Evolutionary conservation across 176 grass and related monocot genomes (phyloP), one percentile per base, ranked within the genome.

Genomic region (Lolium rigidum): DNA sequence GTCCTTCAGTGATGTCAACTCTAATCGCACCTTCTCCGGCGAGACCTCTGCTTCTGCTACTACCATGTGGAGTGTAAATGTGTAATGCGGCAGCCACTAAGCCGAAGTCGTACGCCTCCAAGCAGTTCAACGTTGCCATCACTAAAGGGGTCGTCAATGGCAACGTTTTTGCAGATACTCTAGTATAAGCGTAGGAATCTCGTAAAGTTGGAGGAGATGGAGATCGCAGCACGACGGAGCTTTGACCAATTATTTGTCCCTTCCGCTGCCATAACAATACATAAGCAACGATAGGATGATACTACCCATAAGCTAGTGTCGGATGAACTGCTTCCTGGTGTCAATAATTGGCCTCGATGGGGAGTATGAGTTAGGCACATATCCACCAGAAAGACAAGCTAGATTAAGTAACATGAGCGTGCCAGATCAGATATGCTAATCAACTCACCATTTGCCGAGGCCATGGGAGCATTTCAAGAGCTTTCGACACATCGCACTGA

Each of bases 401-500:
- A 38, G 26, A 9, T 38, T 39, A 68, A 31, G 1, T 17, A 50
- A 39, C 9, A 78, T 47, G 39, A 67, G 82, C 24, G 24, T 50
- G 51, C 1, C 9, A 48, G 76, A 89, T 2, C 5, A 49, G 77
- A 89, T 76, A 59, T 59, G 87, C 24, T 85, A 81, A 81, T 76
- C 24, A 80, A 89, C 22, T 44, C 44, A 17, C 52, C 55, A 18
- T 52, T 28, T 7, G 22, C 63, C 21, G 7, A 26, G 21, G 21
- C 25, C 62, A 24, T 0, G 81, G 66, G 16, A 56, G 17, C 74
- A 66, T 18, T 80, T 70, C 73, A 31, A 35, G 31, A 44, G 55
- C 54, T 80, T 50, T 80, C 87, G 28, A 89, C 47, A 18, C 48
- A 74, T 24, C 76, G 82, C 87, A 85, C 76, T 80, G 51, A 65